Base-by-base conservation (phyloP, 208 protist genomes). In the Leishmania braziliensis region DNA sequence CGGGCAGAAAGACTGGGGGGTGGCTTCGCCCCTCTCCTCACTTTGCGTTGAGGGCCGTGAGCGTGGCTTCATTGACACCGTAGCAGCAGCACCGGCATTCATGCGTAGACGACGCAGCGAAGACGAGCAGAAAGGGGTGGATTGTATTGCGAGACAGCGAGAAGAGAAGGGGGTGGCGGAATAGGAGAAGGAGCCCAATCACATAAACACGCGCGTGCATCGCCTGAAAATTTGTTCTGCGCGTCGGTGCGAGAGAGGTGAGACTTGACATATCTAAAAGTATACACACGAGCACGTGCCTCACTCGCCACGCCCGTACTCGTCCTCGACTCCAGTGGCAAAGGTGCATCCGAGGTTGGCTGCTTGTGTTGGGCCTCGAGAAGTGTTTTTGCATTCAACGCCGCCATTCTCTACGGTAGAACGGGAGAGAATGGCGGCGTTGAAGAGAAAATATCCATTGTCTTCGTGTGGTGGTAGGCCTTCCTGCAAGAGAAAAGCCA, bases 201-300 rank as follows among this genome's bases (percentile, higher is more conserved):
- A 46, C 29, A 39, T 36, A 20, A n/a, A 43, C 29, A 68, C 62
- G 14, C 8, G 2, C 12, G 8, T 29, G 4, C 62, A 43, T 12
- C 4, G 9, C 29, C 62, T 20, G 3, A 46, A 46, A 81, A 46
- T 23, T 26, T 46, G 58, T 29, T 10, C 26, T 63, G 26, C 58
- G 58, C 58, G 58, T 29, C 58, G 26, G 58, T 63, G 58, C 43
- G 72, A 72, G 65, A 84, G 26, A 65, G 71, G 36, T 58, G 48
- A 58, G 78, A 84, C 70, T 36, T 46, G 43, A 46, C 43, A 46
- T 46, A 46, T 46, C 43, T 43, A 46, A 29, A 26, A 33, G 58
- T 3, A 63, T 63, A 29, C 43, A 8, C 43, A 46, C 39, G 39
- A 46, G 43, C 43, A 46, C 43, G 43, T 29, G 26, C 58, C 58